Evolutionary conservation across 352 stramenopile species (phyloP).

Genomic region (Phytophthora crassamura): DNA sequence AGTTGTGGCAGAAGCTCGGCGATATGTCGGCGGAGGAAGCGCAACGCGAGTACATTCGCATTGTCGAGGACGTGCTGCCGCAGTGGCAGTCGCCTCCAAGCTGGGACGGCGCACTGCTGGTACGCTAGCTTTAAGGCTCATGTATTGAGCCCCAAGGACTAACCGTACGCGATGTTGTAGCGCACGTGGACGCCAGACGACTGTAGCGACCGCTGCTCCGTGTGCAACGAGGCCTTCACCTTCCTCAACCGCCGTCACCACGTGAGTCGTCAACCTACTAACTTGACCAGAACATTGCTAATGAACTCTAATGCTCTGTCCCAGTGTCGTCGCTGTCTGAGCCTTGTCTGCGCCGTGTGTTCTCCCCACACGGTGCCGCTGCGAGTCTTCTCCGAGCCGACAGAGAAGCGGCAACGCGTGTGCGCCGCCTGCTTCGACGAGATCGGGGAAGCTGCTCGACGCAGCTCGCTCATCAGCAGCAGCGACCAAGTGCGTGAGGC

Average conservation of each 20-base stretch:
- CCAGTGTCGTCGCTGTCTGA: conserved; percentile 70
- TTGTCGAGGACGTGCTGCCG: conserved; percentile 63
- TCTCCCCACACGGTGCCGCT: conserved; percentile 57
- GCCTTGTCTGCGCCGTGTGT: conserved; percentile 71
- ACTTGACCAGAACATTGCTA: conserved; percentile 8
- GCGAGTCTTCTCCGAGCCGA: conserved; percentile 56
- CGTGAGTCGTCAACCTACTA: conserved; percentile 39
- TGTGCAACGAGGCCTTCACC: conserved; percentile 71
- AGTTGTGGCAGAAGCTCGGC: conserved; percentile 67
- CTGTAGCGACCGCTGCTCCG: conserved; percentile 60
- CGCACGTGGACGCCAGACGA: conserved; percentile 72
- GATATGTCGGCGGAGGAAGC: conserved; percentile 54
- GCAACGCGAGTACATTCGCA: conserved; percentile 58
- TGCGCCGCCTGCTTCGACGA: conserved; percentile 53
- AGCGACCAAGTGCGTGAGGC: conserved; percentile 35
- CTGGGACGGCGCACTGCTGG: conserved; percentile 65
- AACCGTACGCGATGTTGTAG: conserved; percentile 25
- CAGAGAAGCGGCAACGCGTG: conserved; percentile 53
- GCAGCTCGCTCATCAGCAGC: conserved; percentile 15
- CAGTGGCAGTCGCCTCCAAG: conserved; percentile 58
- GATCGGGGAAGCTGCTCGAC: conserved; percentile 20
- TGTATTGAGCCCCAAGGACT: background rate
- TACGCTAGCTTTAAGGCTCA: conserved; percentile 11
- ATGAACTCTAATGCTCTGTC: background rate
- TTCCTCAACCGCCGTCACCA: conserved; percentile 80